Conservation (phyloP, 2,329 filamentous ascomycete genomes). For the Penicillium glabrum region DNA sequence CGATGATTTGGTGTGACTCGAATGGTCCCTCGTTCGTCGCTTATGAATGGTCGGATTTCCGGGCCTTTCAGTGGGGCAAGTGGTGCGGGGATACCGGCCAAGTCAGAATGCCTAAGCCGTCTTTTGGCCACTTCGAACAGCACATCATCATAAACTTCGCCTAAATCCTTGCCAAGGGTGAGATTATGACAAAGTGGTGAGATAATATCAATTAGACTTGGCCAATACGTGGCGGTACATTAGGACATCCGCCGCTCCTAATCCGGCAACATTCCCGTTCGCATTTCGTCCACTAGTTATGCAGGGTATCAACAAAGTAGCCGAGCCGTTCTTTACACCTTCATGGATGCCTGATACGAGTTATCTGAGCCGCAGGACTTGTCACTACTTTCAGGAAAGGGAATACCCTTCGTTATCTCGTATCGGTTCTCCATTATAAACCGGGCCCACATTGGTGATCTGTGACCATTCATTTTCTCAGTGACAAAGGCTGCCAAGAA, state of each 20-base stretch:
- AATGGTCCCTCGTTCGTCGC: no score
- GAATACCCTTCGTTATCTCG: no score
- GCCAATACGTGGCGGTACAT: not conserved
- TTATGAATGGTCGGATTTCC: no score
- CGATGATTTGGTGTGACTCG: no score
- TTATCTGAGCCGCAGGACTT: not conserved
- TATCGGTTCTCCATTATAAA: no score
- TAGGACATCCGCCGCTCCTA: not conserved
- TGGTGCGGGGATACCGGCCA: not conserved
- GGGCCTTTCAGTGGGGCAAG: no score
- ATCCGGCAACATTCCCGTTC: not conserved
- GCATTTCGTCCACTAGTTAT: not conserved
- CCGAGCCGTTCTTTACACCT: not conserved
- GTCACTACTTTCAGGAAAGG: not conserved
- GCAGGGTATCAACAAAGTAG: not conserved
- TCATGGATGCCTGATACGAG: not conserved
- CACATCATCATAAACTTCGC: not conserved
- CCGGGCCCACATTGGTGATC: not conserved
- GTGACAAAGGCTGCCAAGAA: no score
- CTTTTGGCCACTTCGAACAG: not conserved
- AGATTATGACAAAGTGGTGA: not conserved
- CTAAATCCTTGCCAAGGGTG: not conserved
- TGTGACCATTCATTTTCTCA: not conserved
- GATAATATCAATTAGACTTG: not conserved
- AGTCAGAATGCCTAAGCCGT: not conserved